These are phyloP conservation scores for Angomonas deanei DNA, from an alignment of 208 protist genomes.

Conservation along the genomic window DNA sequence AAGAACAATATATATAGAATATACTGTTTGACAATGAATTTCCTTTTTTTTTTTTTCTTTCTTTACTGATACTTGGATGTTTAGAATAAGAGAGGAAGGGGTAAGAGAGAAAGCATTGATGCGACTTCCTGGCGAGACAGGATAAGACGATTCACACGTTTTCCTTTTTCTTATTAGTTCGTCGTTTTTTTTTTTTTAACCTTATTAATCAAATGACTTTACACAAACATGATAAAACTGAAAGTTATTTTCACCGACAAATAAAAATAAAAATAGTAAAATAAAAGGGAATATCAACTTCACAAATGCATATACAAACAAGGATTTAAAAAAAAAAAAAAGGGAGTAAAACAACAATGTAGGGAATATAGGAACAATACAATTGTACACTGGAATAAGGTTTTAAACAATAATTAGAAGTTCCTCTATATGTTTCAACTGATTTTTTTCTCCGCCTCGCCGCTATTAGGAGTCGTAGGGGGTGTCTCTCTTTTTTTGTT, in stretches of 20 bases:
- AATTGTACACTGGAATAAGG: too few relatives aligned
- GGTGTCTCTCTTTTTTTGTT: too few relatives aligned
- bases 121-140: background rate
- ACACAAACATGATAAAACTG: slow-evolving; percentile 10
- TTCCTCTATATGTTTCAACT: too few relatives aligned
- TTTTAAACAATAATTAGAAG: too few relatives aligned
- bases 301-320: background rate
- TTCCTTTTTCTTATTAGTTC: background rate
- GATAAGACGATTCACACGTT: too few relatives aligned
- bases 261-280: background rate
- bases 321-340: slow-evolving; percentile 6
- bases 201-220: background rate
- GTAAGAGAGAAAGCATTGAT: slow-evolving; percentile 1
- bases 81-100: background rate
- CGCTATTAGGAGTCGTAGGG: too few relatives aligned
- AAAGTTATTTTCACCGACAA: background rate
- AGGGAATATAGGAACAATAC: background rate
- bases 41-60: slow-evolving; percentile 1
- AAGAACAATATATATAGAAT: slow-evolving; percentile 7
- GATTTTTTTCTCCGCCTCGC: too few relatives aligned
- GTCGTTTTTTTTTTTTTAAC: background rate
- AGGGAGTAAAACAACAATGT: background rate
- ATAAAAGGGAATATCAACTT: background rate
- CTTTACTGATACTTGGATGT: background rate
- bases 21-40: background rate